Base-by-base conservation (phyloP, 2,329 filamentous ascomycete species). In the Cladosporium halotolerans region DNA sequence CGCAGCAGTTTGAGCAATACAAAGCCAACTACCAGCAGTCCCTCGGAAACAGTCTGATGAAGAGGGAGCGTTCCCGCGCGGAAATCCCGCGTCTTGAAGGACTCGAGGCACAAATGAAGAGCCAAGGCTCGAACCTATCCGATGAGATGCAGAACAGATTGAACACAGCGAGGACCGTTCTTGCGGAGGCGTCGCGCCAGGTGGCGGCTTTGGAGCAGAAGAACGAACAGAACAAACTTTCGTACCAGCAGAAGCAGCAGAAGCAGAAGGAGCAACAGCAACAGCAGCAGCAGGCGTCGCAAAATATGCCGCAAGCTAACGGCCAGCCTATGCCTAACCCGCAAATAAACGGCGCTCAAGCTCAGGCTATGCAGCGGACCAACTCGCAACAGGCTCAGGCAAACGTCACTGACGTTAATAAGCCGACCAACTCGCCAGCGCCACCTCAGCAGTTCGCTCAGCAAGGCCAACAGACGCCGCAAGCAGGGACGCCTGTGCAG, bases 251-350 rank as follows among this genome's bases (percentile, higher is more conserved):
- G 16, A 48, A 55, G 32, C 49, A 56, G 31, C 33, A 32, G 13
- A 49, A 56, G 28, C 46, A 57, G 19, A 38, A 55, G 33, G 55
- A 57, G 31, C 54, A 57, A 28, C 56, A 57, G 34, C 44, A 56
- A 9, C 47, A 57, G 31, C 54, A 57, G 23, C 56, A 57, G 31
- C 46, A 57, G 13, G 48, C 38, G 9, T 42, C 51, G 48, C 45
- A 58, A 36, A 43, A 54, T 11, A 49, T 58, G 11, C 44, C 39
- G 33, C 44, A 40, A 28, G 13, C 45, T 9, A 46, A 53, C 18
- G 38, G 34, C 4, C 43, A 53, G 11, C 28, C 33, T 16, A 38
- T 42, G 52, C 39, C 28, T n/a, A 47, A 54, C 36, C 43, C 33
- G 28, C 52, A 52, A 45, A 42, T 48, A 36, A 46, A 53, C 41